Conservation (phyloP, 805 yeast species). For the Metschnikowia aberdeeniae region DNA sequence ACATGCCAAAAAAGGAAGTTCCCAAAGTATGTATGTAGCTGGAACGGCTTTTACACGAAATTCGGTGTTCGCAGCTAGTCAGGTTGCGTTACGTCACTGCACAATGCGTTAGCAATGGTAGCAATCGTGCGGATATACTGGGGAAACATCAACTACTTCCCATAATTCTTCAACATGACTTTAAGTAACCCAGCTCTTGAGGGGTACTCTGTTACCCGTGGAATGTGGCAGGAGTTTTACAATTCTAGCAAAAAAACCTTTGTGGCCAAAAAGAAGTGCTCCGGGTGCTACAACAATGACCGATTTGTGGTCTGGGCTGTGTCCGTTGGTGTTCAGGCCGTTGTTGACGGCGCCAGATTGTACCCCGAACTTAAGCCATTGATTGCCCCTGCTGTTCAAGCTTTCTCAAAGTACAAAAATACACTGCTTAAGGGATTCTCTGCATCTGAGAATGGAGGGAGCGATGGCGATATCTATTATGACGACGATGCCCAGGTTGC, state of each 20-base stretch:
- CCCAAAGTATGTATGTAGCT: not conserved
- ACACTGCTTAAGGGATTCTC: constrained; percentile 52
- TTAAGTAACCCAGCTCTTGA: constrained; percentile 36
- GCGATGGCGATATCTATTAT: constrained; percentile 61
- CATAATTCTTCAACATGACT: constrained; percentile 15
- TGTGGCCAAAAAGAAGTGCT: constrained; percentile 31
- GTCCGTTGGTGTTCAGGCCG: constrained; percentile 61
- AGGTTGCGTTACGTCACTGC: not conserved
- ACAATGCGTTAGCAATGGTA: not conserved
- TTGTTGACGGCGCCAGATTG: constrained; percentile 58
- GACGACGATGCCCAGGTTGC: constrained; percentile 78
- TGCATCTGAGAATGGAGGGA: constrained; percentile 58
- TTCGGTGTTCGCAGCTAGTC: not conserved
- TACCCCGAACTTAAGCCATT: constrained; percentile 51
- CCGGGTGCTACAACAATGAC: constrained; percentile 47
- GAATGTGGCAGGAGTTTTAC: constrained; percentile 42
- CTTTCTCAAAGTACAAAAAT: constrained; percentile 50
- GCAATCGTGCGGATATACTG: not conserved
- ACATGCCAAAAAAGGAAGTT: not conserved
- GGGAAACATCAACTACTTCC: not conserved
- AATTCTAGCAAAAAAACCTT: constrained; percentile 34
- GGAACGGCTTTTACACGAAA: not conserved
- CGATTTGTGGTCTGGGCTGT: constrained; percentile 66
- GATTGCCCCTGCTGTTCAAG: constrained; percentile 48
- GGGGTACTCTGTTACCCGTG: constrained; percentile 30